Percentiles rank a stretch among this genome's conserved stretches.
Conservation (phyloP, 108 stramenopile genomes). For the Cyclotella choctawhatcheeana region DNA sequence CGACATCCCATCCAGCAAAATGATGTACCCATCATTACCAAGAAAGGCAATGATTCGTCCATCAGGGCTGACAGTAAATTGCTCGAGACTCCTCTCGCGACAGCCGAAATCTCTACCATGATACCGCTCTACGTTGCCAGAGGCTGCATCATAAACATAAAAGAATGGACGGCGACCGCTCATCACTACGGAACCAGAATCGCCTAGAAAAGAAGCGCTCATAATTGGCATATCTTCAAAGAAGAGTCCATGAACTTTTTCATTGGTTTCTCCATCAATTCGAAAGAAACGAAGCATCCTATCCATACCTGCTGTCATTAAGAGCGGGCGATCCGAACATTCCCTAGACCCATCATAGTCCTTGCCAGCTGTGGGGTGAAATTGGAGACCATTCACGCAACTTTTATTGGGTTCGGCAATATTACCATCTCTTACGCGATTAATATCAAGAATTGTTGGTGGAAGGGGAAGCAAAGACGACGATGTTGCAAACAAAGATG, state of each 20-base stretch:
- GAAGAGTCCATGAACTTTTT: slow-evolving; percentile 91
- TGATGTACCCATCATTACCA: slow-evolving; percentile 94
- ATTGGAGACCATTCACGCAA: slow-evolving; percentile 75
- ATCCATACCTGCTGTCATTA: slow-evolving; percentile 90
- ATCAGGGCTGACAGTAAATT: slow-evolving; percentile 81
- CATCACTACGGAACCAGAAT: slow-evolving; percentile 77
- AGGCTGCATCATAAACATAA: slow-evolving; percentile 89
- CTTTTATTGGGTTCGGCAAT: slow-evolving; percentile 74
- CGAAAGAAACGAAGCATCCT: slow-evolving; percentile 92
- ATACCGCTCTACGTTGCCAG: slow-evolving; percentile 67
- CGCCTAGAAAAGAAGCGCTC: slow-evolving; percentile 81
- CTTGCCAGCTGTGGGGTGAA: slow-evolving; percentile 83
- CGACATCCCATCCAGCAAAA: slow-evolving; percentile 78
- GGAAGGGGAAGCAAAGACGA: slow-evolving; percentile 50
- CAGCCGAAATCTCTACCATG: slow-evolving; percentile 76
- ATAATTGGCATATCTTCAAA: slow-evolving; percentile 92
- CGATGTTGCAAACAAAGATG: slow-evolving; percentile 34
- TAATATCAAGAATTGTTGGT: slow-evolving; percentile 65
- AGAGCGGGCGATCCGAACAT: slow-evolving; percentile 55
- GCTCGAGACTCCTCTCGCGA: slow-evolving; percentile 85
- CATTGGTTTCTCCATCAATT: slow-evolving; percentile 77
- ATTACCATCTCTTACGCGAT: slow-evolving; percentile 89
- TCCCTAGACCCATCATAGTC: slow-evolving; percentile 11
- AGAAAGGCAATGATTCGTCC: slow-evolving; percentile 87
- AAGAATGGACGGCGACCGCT: slow-evolving; percentile 92